A percentile compares a stretch with the other conserved stretches of the same genome.
These are phyloP conservation scores for Piper betle DNA, from an alignment of 164 flowering plant genomes.

Conservation along the genomic window DNA sequence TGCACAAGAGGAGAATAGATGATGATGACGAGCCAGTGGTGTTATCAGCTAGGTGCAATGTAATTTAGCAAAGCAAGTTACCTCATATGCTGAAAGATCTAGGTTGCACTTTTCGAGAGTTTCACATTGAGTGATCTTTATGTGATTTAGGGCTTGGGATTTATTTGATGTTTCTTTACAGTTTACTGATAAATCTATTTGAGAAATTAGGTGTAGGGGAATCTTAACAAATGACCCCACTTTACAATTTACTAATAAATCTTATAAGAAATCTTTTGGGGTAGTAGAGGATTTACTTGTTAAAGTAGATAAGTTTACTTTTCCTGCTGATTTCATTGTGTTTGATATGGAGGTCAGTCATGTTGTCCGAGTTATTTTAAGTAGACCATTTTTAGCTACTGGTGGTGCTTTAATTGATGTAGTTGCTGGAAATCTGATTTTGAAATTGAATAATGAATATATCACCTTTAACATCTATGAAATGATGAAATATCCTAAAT, in stretches of 20 bases:
- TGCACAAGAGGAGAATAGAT: too few species aligned
- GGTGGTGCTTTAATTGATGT: neutral
- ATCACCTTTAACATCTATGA: too few species aligned
- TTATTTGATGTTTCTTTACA: neutral
- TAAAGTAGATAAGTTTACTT: too few species aligned
- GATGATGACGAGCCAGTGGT: too few species aligned
- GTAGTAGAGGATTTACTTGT: neutral
- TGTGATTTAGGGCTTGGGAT: neutral
- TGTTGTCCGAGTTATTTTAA: neutral
- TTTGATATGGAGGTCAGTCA: too few species aligned
- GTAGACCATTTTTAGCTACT: neutral
- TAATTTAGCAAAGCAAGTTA: too few species aligned
- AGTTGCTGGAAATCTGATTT: neutral
- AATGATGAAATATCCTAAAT: too few species aligned
- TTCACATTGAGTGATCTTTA: neutral
- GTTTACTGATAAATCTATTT: too few species aligned
- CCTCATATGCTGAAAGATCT: neutral
- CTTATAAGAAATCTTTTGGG: neutral
- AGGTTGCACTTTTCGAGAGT: neutral
- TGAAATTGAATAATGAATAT: neutral
- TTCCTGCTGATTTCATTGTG: neutral
- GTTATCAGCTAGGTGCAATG: too few species aligned
- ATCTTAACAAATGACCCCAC: neutral
- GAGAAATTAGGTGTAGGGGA: neutral
- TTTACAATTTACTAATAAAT: neutral